phyloP scores from a whole-genome alignment of 306 rosid species.

The Senna siamea region DNA sequence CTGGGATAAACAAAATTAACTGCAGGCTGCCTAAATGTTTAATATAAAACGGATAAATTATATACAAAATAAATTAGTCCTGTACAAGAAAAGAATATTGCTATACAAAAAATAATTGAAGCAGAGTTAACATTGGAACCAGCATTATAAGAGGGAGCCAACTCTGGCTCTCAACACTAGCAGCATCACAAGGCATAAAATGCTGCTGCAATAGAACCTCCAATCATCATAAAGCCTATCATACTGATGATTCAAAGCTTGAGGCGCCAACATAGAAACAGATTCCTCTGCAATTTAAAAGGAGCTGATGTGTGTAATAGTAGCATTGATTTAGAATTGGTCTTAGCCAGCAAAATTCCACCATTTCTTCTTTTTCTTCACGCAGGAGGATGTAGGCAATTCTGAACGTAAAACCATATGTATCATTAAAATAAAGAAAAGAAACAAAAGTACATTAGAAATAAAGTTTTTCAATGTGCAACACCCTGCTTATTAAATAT shows the following conservation, averaged over 20 bases:
- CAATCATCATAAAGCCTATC: conserved; percentile 18
- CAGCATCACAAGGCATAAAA: conserved; percentile 3
- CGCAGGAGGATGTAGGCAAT: conserved; percentile 45
- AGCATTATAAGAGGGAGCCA: background rate
- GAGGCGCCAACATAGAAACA: background rate
- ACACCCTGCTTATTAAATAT: background rate
- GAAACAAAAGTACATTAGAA: no score
- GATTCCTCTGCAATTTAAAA: background rate
- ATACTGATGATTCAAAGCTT: conserved; percentile 1
- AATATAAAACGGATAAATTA: background rate
- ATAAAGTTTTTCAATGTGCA: background rate
- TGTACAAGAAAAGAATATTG: conserved; percentile 33
- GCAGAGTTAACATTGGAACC: background rate
- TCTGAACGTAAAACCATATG: conserved; percentile 44
- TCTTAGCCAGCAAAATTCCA: conserved; percentile 58
- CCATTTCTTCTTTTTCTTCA: conserved; percentile 84
- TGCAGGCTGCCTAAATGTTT: background rate
- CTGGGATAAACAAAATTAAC: background rate
- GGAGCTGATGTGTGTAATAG: conserved; percentile 4
- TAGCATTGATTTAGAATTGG: conserved; percentile 25
- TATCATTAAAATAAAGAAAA: background rate
- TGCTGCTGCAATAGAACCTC: conserved; percentile 18
- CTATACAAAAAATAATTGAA: conserved; percentile 39
- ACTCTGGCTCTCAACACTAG: background rate
- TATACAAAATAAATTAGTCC: conserved; percentile 1